phyloP scores from a whole-genome alignment of 176 grass and related monocot genomes.

The Triticum urartu region DNA sequence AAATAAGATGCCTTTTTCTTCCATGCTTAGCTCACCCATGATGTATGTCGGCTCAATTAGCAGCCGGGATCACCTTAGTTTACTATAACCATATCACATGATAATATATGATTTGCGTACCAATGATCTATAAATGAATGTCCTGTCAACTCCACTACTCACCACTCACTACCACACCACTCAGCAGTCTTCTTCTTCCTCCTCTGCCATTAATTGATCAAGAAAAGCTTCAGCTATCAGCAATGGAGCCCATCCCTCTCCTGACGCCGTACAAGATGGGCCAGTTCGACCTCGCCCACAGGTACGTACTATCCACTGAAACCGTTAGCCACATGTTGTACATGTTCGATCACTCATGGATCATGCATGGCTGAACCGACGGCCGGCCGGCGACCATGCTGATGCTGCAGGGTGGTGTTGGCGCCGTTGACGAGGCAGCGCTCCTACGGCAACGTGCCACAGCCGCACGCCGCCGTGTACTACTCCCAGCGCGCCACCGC shows the following conservation, averaged over 20 bases:
- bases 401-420: background rate
- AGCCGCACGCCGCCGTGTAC: conserved; percentile 49
- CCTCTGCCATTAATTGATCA: background rate
- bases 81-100: no score
- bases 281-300: background rate
- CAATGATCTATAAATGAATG: background rate
- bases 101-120: no score
- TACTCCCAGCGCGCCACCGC: conserved; percentile 21
- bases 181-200: background rate
- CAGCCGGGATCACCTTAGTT: no score
- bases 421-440: background rate
- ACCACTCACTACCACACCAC: background rate
- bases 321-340: no score
- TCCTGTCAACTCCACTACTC: background rate
- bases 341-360: background rate
- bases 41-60: background rate
- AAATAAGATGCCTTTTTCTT: background rate
- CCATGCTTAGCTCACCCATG: background rate
- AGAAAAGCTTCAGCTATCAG: no score
- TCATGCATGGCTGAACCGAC: background rate
- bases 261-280: conserved; percentile 2
- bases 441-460: conserved; percentile 30
- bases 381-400: background rate
- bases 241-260: background rate
- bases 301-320: background rate